Conservation (phyloP, 148 eudicot genomes). For the Vaccinium macrocarpon region DNA sequence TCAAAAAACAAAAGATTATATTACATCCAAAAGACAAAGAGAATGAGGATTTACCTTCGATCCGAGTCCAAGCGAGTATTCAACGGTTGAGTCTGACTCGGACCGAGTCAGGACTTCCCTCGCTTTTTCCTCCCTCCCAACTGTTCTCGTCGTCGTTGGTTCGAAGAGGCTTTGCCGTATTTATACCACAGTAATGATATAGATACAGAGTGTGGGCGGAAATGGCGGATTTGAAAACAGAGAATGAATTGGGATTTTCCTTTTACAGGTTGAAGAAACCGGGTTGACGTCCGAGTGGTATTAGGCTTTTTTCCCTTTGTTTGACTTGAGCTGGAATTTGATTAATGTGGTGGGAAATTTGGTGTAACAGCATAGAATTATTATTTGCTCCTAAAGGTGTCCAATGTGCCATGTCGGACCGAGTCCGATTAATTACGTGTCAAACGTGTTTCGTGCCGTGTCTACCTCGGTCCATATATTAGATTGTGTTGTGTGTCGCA, state of each 20-base stretch:
- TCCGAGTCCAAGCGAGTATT: conserved; percentile 11
- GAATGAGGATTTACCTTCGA: conserved; percentile 4
- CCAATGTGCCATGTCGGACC: too few relatives aligned
- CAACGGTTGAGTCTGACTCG: conserved; percentile 16
- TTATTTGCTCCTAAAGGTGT: too few relatives aligned
- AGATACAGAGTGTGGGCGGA: neutral
- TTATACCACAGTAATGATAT: neutral
- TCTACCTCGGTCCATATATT: too few relatives aligned
- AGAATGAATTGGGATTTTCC: neutral
- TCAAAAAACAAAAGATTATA: neutral
- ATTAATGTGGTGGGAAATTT: neutral
- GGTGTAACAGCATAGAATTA: neutral
- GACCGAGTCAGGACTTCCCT: conserved; percentile 14
- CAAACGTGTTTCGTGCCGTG: too few relatives aligned
- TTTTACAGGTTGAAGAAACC: neutral
- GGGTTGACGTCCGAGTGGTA: conserved; percentile 4
- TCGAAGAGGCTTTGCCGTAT: neutral
- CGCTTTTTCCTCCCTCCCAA: neutral
- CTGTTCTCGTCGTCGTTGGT: neutral
- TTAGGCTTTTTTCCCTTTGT: neutral
- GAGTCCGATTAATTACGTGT: too few relatives aligned
- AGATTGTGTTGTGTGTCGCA: too few relatives aligned
- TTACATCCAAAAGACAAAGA: neutral
- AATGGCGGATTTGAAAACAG: neutral
- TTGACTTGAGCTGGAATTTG: neutral